These are phyloP conservation scores for Xylaria arbuscula DNA, from an alignment of 2,329 filamentous ascomycete genomes.

Conservation along the genomic window DNA sequence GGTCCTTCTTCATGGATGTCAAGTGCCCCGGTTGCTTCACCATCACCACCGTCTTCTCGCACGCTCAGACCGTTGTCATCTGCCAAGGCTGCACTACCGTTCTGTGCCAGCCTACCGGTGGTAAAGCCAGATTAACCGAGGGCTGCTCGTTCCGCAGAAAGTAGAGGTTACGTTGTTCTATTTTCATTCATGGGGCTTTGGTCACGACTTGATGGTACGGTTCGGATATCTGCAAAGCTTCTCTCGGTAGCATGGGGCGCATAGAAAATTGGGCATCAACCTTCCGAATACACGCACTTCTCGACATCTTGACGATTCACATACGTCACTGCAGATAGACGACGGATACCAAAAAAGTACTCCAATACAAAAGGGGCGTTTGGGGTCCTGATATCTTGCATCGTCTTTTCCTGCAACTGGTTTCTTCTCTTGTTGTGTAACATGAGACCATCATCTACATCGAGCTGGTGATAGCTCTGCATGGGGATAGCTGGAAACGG, in stretches of 20 bases:
- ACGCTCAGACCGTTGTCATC: constrained; percentile 99
- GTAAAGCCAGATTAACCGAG: constrained; percentile 98
- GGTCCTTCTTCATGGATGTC: constrained; percentile 99
- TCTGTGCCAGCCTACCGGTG: constrained; percentile 99
- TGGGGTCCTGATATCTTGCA: constrained; percentile 87
- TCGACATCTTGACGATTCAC: constrained; percentile 51
- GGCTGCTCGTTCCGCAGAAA: constrained; percentile 99
- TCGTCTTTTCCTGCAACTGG: constrained; percentile 59
- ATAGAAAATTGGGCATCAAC: constrained; percentile 56
- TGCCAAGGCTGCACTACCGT: constrained; percentile 99
- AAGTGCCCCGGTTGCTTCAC: constrained; percentile 99
- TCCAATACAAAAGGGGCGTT: constrained; percentile 74
- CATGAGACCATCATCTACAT: constrained; percentile 54
- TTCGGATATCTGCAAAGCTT: constrained; percentile 69
- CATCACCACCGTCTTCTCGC: constrained; percentile 99
- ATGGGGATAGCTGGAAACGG: constrained; percentile 69
- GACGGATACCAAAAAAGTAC: constrained; percentile 71
- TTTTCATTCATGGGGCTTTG: constrained; percentile 57
- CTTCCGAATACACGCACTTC: constrained; percentile 49
- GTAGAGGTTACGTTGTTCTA: constrained; percentile 73
- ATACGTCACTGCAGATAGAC: constrained; percentile 74
- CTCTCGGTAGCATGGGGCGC: constrained; percentile 60
- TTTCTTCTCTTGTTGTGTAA: constrained; percentile 58
- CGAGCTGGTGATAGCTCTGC: constrained; percentile 57
- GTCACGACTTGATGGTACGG: constrained; percentile 64